Evolutionary conservation across 805 yeast genomes (phyloP).

Genomic region (Metschnikowia baotianmanensis): DNA sequence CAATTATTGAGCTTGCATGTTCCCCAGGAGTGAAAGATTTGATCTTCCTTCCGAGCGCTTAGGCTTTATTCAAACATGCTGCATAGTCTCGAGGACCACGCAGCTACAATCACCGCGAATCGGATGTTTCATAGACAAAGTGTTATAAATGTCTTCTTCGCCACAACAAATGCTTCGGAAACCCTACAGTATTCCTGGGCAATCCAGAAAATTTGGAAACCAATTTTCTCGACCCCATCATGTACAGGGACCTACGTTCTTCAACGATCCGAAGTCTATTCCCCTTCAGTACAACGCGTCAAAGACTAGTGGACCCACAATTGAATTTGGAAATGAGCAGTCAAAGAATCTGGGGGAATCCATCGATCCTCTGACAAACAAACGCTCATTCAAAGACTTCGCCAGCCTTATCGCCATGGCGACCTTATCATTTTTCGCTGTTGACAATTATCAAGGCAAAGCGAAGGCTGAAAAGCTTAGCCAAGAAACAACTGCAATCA

Average conservation of each 20-base stretch:
- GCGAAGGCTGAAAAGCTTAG: slow-evolving; percentile 35
- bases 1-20: no score
- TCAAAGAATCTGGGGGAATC: not conserved
- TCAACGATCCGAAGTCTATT: slow-evolving; percentile 12
- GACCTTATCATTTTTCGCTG: slow-evolving; percentile 46
- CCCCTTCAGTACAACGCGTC: slow-evolving; percentile 10
- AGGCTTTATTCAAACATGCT: no score
- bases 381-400: slow-evolving; percentile 28
- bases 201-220: slow-evolving; percentile 1
- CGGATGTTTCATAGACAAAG: not conserved
- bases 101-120: no score
- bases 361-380: not conserved
- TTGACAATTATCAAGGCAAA: slow-evolving; percentile 49
- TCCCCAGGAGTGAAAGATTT: no score
- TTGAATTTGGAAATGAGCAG: no score
- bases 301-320: not conserved
- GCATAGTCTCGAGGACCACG: no score
- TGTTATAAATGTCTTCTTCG: not conserved
- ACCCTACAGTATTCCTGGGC: not conserved
- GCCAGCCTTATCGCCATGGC: slow-evolving; percentile 42
- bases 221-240: not conserved
- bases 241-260: slow-evolving; percentile 11
- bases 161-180: slow-evolving; percentile 2
- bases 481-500: slow-evolving; percentile 36
- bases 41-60: no score